Conservation (phyloP, 164 flowering plant species). For the Aristolochia californica region DNA sequence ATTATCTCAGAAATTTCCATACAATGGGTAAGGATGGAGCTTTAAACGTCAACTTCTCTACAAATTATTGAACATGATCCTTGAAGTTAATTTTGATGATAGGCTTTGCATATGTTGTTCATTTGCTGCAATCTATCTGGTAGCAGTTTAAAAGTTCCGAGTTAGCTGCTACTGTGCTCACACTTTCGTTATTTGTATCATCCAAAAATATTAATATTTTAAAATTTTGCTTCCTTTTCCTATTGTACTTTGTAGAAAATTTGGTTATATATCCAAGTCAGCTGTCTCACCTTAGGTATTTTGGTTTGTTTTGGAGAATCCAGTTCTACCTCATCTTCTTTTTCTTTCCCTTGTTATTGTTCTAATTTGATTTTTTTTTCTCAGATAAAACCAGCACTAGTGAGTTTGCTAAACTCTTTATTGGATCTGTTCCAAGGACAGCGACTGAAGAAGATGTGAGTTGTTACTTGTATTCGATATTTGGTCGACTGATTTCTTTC, state of each 20-base stretch:
- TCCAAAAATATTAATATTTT: neutral
- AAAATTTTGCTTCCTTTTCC: too few relatives aligned
- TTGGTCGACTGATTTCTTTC: neutral
- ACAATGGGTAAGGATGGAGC: too few relatives aligned
- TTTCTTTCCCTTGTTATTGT: too few relatives aligned
- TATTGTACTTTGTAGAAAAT: neutral
- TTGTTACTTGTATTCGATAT: neutral
- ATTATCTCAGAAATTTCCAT: too few relatives aligned
- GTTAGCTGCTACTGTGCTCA: too few relatives aligned
- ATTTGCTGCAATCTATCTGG: too few relatives aligned
- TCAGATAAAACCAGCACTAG: conserved; percentile 49
- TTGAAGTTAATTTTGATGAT: too few relatives aligned
- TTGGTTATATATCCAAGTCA: neutral
- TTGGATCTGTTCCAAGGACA: conserved; percentile 93
- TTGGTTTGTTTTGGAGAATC: neutral
- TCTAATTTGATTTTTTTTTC: neutral
- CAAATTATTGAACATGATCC: too few relatives aligned
- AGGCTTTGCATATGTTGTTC: too few relatives aligned
- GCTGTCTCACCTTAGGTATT: neutral
- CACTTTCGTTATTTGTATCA: neutral
- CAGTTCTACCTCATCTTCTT: neutral
- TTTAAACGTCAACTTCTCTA: too few relatives aligned
- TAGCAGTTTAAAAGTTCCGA: too few relatives aligned
- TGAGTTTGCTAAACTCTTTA: conserved; percentile 76
- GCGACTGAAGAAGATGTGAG: conserved; percentile 88